Evolutionary conservation across 2,329 filamentous ascomycete species (phyloP), one percentile per base, ranked within the genome.

Genomic region (Fusarium beomiforme): DNA sequence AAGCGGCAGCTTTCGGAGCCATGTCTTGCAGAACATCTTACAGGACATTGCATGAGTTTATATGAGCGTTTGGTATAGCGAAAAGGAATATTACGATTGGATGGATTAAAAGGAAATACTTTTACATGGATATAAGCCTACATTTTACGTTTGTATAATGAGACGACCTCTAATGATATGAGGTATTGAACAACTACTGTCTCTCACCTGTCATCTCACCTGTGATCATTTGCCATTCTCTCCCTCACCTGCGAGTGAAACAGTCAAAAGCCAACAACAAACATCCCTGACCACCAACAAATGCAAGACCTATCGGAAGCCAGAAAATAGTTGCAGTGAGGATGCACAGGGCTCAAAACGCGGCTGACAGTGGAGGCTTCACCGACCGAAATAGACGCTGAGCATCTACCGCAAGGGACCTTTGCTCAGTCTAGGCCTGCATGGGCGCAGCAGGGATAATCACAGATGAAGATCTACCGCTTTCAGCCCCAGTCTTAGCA

Each of bases 21-120:
- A 55, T 36, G 63, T 58, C 50, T 70, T 71, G 69, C 59, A 75
- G 59, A 71, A 69, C 71, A 74, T 72, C 71, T 72, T 74, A 74
- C 65, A 74, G 23, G 69, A 47, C 54, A 67, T 72, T 50, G 70
- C 44, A 54, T 57, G 51, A 46, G 65, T 62, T 75, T 64, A 75
- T 75, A 73, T 62, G 51, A 68, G 55, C 54, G 44, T 50, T 72
- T 66, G 47, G 51, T 62, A 58, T 34, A 59, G 58, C 67, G 36
- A 36, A 72, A 68, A 64, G 19, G 24, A 23, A 56, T 36, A 57
- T 61, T 39, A 66, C 23, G 39, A 65, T 43, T 46, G 59, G 70
- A 29, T 29, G 59, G 60, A 66, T 47, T 60, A 49, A 29, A 51
- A 49, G 34, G 34, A 36, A 47, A 41, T 16, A 37, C 55, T 55